Evolutionary conservation across 305 asterid genomes (phyloP).

Genomic region (Stenogyne calaminthoides): DNA sequence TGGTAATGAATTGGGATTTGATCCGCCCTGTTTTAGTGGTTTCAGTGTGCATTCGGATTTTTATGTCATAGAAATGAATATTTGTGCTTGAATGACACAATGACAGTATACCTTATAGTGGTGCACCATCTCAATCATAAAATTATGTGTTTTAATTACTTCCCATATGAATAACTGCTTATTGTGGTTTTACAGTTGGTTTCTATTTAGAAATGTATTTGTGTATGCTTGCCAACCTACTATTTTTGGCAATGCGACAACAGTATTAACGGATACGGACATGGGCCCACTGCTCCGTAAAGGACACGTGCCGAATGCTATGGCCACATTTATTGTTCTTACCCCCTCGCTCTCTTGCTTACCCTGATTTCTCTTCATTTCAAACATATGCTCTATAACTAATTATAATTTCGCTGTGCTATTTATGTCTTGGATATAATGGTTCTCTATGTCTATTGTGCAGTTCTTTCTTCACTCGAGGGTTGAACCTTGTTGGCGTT

Average conservation of each 20-base stretch:
- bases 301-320: neutral
- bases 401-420: neutral
- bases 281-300: neutral
- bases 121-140: neutral
- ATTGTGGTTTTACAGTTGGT: neutral
- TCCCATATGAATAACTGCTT: neutral
- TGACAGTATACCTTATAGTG: conserved; percentile 6
- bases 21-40: neutral
- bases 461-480: conserved; percentile 20
- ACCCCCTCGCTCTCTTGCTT: neutral
- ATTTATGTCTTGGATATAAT: neutral
- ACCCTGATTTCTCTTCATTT: neutral
- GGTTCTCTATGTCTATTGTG: conserved; percentile 15
- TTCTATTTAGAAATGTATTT: neutral
- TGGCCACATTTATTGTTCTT: neutral
- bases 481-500: conserved; percentile 16
- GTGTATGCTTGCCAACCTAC: neutral
- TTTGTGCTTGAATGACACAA: neutral
- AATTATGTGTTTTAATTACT: neutral
- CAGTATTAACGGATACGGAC: neutral
- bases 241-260: neutral
- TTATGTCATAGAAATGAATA: neutral
- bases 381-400: neutral
- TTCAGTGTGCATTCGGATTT: neutral
- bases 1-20: conserved; percentile 9